Evolutionary conservation across 345 rosid species (phyloP), one percentile per base, ranked within the genome.

Genomic region (Aegle marmelos): DNA sequence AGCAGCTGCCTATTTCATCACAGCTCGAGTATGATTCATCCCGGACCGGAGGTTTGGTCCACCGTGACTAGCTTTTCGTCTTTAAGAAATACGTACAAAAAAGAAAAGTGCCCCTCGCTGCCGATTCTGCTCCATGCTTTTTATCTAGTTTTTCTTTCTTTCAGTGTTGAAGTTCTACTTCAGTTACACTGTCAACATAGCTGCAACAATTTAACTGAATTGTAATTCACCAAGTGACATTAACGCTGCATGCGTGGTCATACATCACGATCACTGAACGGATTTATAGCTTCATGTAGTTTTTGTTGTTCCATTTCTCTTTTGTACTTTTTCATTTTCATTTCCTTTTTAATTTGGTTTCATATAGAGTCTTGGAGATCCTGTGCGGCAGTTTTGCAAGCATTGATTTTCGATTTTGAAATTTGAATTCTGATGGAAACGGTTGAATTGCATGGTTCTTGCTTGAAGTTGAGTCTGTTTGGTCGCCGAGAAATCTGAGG

Each of bases 91-190:
- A 3, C 4, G 4, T 17, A 1, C 19, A 61, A 9, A 22, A 41
- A 21, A 7, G 4, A 37, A 31, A 54, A 48, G 33, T 24, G n/a
- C 31, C 54, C 63, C 25, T 36, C 24, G 58, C 73, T 72, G 14
- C 74, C 80, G 64, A 76, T 66, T 72, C 70, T 60, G 31, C n/a
- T 13, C 33, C 37, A 0, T 8, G 31, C 5, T 19, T 9, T 31
- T 53, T 27, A 13, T 45, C 13, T 41, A 11, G 48, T 41, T 41
- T 41, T 4, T 3, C 19, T 19, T 17, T 36, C 9, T 30, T 10
- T 34, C 71, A 67, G 76, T 31, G 75, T 60, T 81, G 54, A 79
- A 79, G 56, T 76, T 83, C 78, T 68, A 73, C 85, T 56, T 73
- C 70, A 73, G 73, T 76, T 53, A 76, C 76, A 73, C 73, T 76